Evolutionary conservation across 2,329 filamentous ascomycete species (phyloP).

Genomic region (Didymella pomorum): DNA sequence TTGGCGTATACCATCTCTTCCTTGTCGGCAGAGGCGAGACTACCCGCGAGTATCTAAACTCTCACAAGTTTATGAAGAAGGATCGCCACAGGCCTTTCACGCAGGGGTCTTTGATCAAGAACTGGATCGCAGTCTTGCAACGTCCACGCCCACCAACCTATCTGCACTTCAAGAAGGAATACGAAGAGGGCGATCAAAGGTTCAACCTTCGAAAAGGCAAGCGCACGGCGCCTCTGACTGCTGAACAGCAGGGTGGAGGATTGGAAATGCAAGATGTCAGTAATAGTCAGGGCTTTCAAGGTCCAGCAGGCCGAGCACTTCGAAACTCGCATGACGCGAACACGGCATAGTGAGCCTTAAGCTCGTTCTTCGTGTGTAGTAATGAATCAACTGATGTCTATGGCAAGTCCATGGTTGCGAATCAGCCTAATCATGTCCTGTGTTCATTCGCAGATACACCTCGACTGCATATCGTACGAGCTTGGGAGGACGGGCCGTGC

Average conservation of each 20-base stretch:
- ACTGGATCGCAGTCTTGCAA: slow-evolving; percentile 82
- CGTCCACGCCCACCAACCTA: slow-evolving; percentile 89
- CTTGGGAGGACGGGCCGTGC: neutral
- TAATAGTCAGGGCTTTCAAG: slow-evolving; percentile 45
- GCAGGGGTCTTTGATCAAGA: slow-evolving; percentile 76
- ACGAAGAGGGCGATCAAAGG: slow-evolving; percentile 83
- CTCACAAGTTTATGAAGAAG: slow-evolving; percentile 90
- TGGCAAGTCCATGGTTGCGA: neutral
- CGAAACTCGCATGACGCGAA: slow-evolving; percentile 24
- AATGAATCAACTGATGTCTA: slow-evolving; percentile 16
- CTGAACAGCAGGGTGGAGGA: slow-evolving; percentile 62
- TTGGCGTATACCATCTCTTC: slow-evolving; percentile 90
- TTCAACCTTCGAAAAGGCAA: slow-evolving; percentile 69
- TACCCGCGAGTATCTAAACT: slow-evolving; percentile 94
- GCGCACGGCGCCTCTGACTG: slow-evolving; percentile 56
- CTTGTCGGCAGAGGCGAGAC: slow-evolving; percentile 91
- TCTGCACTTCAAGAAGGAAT: slow-evolving; percentile 81
- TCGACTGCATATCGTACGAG: neutral
- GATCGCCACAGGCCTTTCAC: slow-evolving; percentile 92
- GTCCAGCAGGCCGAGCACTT: slow-evolving; percentile 36
- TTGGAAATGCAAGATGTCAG: slow-evolving; percentile 74
- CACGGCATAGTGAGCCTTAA: slow-evolving; percentile 23
- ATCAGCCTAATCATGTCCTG: neutral
- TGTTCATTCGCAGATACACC: neutral
- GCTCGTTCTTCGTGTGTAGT: slow-evolving; percentile 4